Conservation (phyloP, 1,284 basidiomycete species). For the Trichosporon ovoides region DNA sequence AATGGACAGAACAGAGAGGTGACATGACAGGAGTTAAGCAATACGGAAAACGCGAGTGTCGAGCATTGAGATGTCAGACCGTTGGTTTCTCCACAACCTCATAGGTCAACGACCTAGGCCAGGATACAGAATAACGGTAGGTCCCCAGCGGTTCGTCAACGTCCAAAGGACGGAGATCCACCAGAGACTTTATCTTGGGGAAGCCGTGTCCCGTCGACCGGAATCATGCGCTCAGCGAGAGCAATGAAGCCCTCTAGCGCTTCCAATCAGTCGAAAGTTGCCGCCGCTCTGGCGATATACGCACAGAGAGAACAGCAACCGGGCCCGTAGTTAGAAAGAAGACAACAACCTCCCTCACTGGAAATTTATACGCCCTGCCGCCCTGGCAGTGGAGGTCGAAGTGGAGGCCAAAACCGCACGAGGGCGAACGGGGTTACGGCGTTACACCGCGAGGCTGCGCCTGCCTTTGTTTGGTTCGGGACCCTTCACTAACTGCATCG, state of each 20-base stretch:
- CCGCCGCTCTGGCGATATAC: slow-evolving; percentile 4
- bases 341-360: neutral
- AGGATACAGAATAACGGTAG: slow-evolving; percentile 30
- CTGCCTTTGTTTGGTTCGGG: neutral
- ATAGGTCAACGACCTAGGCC: slow-evolving; percentile 28
- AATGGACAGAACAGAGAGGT: no score
- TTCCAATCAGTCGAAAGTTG: slow-evolving; percentile 20
- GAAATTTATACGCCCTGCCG: slow-evolving; percentile 11
- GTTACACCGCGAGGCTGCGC: neutral
- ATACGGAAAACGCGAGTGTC: neutral
- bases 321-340: slow-evolving; percentile 21
- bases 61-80: slow-evolving; percentile 19
- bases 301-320: slow-evolving; percentile 13
- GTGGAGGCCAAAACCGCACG: neutral
- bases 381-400: neutral
- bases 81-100: slow-evolving; percentile 31
- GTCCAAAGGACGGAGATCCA: neutral
- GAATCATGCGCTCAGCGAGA: slow-evolving; percentile 19
- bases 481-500: no score
- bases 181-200: slow-evolving; percentile 17
- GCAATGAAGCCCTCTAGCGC: slow-evolving; percentile 8
- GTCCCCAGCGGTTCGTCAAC: slow-evolving; percentile 18
- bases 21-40: neutral
- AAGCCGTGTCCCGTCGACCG: slow-evolving; percentile 30
- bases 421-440: slow-evolving; percentile 5